phyloP scores from a whole-genome alignment of 148 eudicot genomes.

The Chenopodium berlandieri region DNA sequence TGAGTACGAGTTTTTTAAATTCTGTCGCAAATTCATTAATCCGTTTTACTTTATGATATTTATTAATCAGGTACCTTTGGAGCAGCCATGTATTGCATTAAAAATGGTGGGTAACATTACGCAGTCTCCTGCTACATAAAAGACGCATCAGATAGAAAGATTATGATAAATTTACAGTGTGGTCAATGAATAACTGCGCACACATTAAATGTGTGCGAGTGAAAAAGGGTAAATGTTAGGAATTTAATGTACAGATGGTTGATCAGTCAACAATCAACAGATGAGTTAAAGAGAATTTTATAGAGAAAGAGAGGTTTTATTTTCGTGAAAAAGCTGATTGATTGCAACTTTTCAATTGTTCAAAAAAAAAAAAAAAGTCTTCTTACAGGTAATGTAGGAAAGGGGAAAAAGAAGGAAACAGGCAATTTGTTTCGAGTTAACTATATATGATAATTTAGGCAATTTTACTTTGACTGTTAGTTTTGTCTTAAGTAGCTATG shows the following conservation, averaged over 20 bases:
- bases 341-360: neutral
- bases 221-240: neutral
- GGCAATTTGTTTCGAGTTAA: neutral
- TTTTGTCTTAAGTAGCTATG: too few relatives aligned
- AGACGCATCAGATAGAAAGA: neutral
- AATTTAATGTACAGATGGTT: neutral
- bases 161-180: neutral
- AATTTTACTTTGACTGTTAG: too few relatives aligned
- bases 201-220: neutral
- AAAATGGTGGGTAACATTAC: slow-evolving; percentile 60
- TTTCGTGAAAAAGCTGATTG: neutral
- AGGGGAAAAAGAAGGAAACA: neutral
- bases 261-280: neutral
- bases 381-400: neutral
- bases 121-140: slow-evolving; percentile 46
- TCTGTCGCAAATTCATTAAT: neutral
- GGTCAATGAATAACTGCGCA: neutral
- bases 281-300: neutral
- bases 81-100: slow-evolving; percentile 78
- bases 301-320: neutral
- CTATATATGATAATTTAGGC: too few relatives aligned
- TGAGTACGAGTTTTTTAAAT: too few relatives aligned
- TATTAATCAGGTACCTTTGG: slow-evolving; percentile 56
- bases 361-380: neutral
- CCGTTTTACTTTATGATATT: neutral